phyloP scores from a whole-genome alignment of 164 flowering plant genomes.

The Macadamia integrifolia region DNA sequence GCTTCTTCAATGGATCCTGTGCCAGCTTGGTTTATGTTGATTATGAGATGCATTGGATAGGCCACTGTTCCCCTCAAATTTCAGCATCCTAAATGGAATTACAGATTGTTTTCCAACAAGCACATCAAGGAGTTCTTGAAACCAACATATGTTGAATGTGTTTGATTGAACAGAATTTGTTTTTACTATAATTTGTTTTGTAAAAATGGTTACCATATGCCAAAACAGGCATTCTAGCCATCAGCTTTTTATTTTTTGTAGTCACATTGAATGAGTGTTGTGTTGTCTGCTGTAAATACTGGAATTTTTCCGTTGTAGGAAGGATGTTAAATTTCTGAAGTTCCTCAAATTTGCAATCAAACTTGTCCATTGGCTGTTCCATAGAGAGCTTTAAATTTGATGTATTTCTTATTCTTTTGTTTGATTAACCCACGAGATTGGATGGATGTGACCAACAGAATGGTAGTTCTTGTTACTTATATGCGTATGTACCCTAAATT shows the following conservation, averaged over 20 bases:
- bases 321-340: too few relatives aligned
- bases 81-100: neutral
- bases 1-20: neutral
- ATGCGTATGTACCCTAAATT: too few relatives aligned
- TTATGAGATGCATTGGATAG: neutral
- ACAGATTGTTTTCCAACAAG: neutral
- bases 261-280: too few relatives aligned
- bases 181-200: neutral
- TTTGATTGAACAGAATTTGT: neutral
- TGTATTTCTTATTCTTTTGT: too few relatives aligned
- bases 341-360: too few relatives aligned
- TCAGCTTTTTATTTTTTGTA: neutral
- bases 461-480: too few relatives aligned
- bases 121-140: neutral
- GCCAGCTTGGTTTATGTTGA: neutral
- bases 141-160: neutral
- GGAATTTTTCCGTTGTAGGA: too few relatives aligned
- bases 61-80: neutral
- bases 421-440: too few relatives aligned
- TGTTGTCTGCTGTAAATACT: too few relatives aligned
- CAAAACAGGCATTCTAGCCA: neutral
- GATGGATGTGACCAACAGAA: too few relatives aligned
- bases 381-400: too few relatives aligned
- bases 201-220: neutral
- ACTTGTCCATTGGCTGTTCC: too few relatives aligned